Conservation (phyloP, 1,284 basidiomycete genomes). For the Ceratobasidium theobromae region DNA sequence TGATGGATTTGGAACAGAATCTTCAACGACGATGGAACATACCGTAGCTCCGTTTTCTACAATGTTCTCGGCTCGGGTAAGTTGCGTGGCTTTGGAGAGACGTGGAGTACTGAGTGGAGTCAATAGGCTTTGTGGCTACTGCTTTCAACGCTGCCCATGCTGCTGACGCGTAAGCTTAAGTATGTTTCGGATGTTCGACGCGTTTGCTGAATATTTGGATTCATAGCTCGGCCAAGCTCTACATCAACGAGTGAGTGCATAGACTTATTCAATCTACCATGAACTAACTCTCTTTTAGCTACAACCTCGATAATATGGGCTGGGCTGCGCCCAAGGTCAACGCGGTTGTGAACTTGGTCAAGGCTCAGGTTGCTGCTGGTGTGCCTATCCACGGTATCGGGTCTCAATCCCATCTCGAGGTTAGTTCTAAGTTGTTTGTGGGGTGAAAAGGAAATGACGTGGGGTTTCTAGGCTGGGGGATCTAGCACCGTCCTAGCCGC, state of each 20-base stretch:
- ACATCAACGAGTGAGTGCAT: conserved; percentile 35
- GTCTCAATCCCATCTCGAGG: conserved; percentile 43
- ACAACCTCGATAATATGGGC: conserved; percentile 28
- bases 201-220: not conserved
- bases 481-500: conserved; percentile 28
- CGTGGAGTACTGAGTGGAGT: not conserved
- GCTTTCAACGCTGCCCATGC: conserved; percentile 39
- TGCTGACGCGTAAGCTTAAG: conserved; percentile 35
- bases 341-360: conserved; percentile 55
- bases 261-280: not conserved
- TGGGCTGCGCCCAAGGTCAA: conserved; percentile 52
- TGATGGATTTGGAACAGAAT: conserved; percentile 44
- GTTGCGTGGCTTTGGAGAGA: not conserved
- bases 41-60: conserved; percentile 49
- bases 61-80: conserved; percentile 37
- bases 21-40: conserved; percentile 47
- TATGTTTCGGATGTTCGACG: no score
- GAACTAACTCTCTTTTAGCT: not conserved
- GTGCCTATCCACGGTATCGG: conserved; percentile 45
- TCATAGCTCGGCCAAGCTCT: conserved; percentile 36
- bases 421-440: conserved; percentile 16
- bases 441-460: not conserved
- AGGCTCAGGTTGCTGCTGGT: conserved; percentile 45
- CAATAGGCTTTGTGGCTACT: conserved; percentile 35
- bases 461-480: not conserved